Evolutionary conservation across 179 eudicot species (phyloP), one percentile per base, ranked within the genome.

Genomic region (Sideroxylon spinosum): DNA sequence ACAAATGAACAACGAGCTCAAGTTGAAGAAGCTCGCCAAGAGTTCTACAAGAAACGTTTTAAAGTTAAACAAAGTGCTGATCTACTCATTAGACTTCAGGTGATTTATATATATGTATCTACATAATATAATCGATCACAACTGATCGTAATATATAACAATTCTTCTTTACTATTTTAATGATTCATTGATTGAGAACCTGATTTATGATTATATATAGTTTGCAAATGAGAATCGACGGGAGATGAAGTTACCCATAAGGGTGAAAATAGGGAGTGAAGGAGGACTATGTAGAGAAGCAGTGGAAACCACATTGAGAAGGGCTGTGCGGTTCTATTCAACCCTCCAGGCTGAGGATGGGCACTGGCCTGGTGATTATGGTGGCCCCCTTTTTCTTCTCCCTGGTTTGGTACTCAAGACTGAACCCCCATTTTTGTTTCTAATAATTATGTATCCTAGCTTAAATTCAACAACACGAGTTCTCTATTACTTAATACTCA

Each of bases 351-450:
- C 92, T 25, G 84, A 90, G 81, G 98, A 95, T 85, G 98, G 98
- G 66, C 97, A 93, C 82, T 95, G 98, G 98, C 86, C 98, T 65
- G 98, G 92, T 73, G 98, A 95, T 86, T 91, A 91, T 85, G 94
- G 93, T 37, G 98, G 98, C 63, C 98, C 98, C 26, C 86, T 93
- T 91, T 93, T 95, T 80, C 88, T 95, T 60, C 81, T 93, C 85
- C 97, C 98, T 84, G 97, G 97, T 78, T 82, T 95, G 91, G 98
- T 95, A 87, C 79, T 37, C 5, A 37, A 37, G 44, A 37, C 44
- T 37, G 0, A 73, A 61, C 55, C 14, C 19, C 61, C 48, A 28
- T n/a, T 25, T 66, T 64, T 48, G 25, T 57, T 71, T 16, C 14
- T 16, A 55, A 14, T 16, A 14, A 14, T 55, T 16, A 55, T 55